Evolutionary conservation across 2,329 filamentous ascomycete species (phyloP), one percentile per base, ranked within the genome.

Genomic region (Aspergillus neotritici): DNA sequence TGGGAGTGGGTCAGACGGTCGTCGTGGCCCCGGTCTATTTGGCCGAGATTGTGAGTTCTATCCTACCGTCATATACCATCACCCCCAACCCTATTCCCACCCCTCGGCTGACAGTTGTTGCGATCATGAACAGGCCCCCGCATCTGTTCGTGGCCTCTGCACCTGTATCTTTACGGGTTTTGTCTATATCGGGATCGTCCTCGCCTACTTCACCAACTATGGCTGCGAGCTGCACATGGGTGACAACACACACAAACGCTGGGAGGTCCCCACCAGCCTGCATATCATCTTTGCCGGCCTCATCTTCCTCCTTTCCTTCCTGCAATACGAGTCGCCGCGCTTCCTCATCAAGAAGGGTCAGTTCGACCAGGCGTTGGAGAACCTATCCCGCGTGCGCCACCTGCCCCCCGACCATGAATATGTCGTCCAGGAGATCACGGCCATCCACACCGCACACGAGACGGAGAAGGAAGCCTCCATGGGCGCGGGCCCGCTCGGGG

Each of bases 261-360:
- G 54, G 83, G 52, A 61, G 34, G 77, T 87, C 0, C 86, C 86
- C 0, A 87, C 84, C 33, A 82, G 80, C 52, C 71, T 90, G 44
- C 86, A 91, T 60, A 72, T 91, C 62, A 88, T 88, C 58, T 88
- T 90, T 57, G 82, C 85, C 2, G 78, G 78, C 4, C 66, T 90
- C 47, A 87, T 89, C 59, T 77, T 86, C 57, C 54, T 79, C 43
- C 72, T 89, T 11, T 85, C 80, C 9, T 83, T 86, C 61, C 76
- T 84, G 53, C 78, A 84, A 50, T 74, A 73, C 44, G 84, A 88
- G 61, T 86, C 83, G 0, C 84, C 84, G 0, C 80, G 84, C 8
- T 87, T 76, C 66, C 75, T 87, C 6, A 69, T 87, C 64, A 87
- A 85, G 62, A 66, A 77, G 41, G 79, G 79, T 29, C 72, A 78